Evolutionary conservation across 169 alveolate species (phyloP).

Genomic region (Fabrea salina): DNA sequence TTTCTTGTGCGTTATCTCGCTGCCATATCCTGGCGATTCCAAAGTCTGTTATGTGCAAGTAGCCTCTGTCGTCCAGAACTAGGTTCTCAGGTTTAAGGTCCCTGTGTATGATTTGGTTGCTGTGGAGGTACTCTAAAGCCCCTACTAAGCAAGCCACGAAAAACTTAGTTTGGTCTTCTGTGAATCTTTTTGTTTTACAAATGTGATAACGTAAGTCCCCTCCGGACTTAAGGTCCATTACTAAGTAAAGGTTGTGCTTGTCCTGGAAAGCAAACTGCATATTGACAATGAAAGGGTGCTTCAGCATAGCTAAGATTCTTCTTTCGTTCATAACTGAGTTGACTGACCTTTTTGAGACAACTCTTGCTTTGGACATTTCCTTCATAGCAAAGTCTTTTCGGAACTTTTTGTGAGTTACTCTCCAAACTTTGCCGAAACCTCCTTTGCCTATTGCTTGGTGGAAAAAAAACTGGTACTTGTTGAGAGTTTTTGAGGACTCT

Average conservation of each 20-base stretch:
- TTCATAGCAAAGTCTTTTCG: constrained; percentile 43
- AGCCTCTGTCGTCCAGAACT: constrained; percentile 58
- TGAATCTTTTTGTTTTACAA: constrained; percentile 50
- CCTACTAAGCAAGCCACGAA: no score
- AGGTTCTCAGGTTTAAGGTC: constrained; percentile 52
- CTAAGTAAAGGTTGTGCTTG: constrained; percentile 72
- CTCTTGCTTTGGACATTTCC: constrained; percentile 51
- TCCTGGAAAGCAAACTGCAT: constrained; percentile 81
- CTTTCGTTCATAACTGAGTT: constrained; percentile 48
- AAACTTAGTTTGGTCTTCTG: constrained; percentile 76
- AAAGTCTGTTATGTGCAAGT: constrained; percentile 56
- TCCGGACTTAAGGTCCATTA: constrained; percentile 74
- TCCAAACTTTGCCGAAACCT: constrained; percentile 61
- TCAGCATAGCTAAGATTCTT: constrained; percentile 27
- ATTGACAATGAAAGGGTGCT: constrained; percentile 64
- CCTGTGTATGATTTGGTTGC: constrained; percentile 36
- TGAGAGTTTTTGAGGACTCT: neutral
- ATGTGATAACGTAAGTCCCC: constrained; percentile 81
- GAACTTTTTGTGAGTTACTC: constrained; percentile 32
- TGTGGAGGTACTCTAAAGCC: constrained; percentile 34
- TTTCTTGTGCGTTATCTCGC: constrained; percentile 68
- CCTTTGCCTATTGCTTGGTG: constrained; percentile 49
- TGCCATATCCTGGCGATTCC: constrained; percentile 66
- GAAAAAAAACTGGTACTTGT: constrained; percentile 32
- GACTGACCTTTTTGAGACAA: constrained; percentile 37